Conservation (phyloP, 2,329 filamentous ascomycete species). For the Fragosphaeria purpurea region DNA sequence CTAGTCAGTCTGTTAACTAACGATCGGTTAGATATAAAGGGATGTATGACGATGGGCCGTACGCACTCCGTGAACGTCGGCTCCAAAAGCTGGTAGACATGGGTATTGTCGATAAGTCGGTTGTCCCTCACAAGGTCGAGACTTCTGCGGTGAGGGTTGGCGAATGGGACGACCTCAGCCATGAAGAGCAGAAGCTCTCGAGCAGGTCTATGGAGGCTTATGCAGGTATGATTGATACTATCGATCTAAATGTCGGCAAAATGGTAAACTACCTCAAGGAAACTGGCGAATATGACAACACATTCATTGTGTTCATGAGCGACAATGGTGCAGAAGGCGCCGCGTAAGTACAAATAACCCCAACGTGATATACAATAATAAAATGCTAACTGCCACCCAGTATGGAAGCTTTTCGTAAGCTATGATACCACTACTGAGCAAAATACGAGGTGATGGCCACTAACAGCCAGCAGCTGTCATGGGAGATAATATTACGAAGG, state of each 20-base stretch:
- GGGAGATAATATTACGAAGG: slow-evolving; percentile 18
- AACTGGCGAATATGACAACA: slow-evolving; percentile 51
- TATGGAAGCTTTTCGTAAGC: too few species aligned
- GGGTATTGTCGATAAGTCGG: slow-evolving; percentile 15
- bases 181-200: slow-evolving; percentile 36
- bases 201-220: slow-evolving; percentile 50
- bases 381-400: background rate
- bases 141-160: slow-evolving; percentile 11
- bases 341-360: slow-evolving; percentile 10
- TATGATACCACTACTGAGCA: too few species aligned
- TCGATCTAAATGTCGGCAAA: slow-evolving; percentile 49
- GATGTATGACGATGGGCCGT: slow-evolving; percentile 49
- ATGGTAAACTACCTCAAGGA: slow-evolving; percentile 45
- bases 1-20: too few species aligned
- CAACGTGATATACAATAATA: background rate
- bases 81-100: slow-evolving; percentile 28
- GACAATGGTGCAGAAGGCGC: slow-evolving; percentile 10
- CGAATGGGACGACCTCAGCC: slow-evolving; percentile 33
- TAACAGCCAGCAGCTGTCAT: slow-evolving; percentile 18
- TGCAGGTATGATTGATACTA: slow-evolving; percentile 53
- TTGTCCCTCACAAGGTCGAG: slow-evolving; percentile 16
- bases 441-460: too few species aligned
- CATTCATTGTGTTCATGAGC: slow-evolving; percentile 17
- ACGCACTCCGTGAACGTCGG: slow-evolving; percentile 42
- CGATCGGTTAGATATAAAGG: slow-evolving; percentile 1